Evolutionary conservation across 768 basidiomycete genomes (phyloP).

Genomic region (Calvatia gigantea): DNA sequence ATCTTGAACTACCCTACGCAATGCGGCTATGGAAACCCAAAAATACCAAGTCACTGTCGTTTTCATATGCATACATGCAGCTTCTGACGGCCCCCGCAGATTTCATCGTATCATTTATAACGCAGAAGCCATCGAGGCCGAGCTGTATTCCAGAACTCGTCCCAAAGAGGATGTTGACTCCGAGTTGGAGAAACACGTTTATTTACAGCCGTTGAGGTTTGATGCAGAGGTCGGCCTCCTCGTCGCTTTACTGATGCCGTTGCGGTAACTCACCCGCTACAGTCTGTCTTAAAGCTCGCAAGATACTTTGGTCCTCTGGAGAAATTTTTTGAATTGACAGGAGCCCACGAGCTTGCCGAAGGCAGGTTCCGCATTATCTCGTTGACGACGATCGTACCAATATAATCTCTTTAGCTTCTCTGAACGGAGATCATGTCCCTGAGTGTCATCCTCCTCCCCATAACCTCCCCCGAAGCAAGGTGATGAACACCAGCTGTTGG

Average conservation of each 20-base stretch:
- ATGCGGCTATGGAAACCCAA: slow-evolving; percentile 59
- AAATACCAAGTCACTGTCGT: slow-evolving; percentile 45
- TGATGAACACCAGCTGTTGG: slow-evolving; percentile 64
- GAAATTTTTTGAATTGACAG: slow-evolving; percentile 33
- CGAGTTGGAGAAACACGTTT: slow-evolving; percentile 30
- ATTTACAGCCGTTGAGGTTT: slow-evolving; percentile 55
- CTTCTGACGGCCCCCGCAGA: slow-evolving; percentile 16
- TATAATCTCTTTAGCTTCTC: not conserved
- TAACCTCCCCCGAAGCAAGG: slow-evolving; percentile 45
- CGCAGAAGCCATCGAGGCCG: slow-evolving; percentile 45
- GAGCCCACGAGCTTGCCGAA: slow-evolving; percentile 3
- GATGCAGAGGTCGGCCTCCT: slow-evolving; percentile 48
- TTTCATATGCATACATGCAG: not conserved
- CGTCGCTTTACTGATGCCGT: not conserved
- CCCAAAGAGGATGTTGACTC: slow-evolving; percentile 15
- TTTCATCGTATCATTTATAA: slow-evolving; percentile 52
- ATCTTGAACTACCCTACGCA: slow-evolving; percentile 50
- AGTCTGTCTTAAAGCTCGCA: slow-evolving; percentile 39
- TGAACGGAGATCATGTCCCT: not conserved
- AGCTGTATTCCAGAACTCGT: slow-evolving; percentile 26
- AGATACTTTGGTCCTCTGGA: slow-evolving; percentile 66
- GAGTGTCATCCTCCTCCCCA: slow-evolving; percentile 48
- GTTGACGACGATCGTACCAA: not conserved
- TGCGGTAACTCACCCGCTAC: not conserved
- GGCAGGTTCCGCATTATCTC: not conserved